Conservation (phyloP, 2,329 filamentous ascomycete genomes). For the Ciborinia camelliae region DNA sequence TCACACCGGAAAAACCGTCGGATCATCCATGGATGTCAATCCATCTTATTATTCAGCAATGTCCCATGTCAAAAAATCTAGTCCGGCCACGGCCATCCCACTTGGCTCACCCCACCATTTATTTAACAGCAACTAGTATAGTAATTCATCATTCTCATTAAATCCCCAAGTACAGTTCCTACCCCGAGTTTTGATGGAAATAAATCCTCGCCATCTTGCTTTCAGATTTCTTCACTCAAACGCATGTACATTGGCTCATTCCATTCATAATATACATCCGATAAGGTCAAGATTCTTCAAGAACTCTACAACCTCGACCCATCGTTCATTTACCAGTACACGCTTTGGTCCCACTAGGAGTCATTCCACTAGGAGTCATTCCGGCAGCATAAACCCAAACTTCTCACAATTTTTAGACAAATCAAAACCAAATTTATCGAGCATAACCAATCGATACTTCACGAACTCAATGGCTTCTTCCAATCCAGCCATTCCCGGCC, state of each 20-base stretch:
- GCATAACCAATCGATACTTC: not conserved
- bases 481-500: constrained; percentile 17
- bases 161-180: not conserved
- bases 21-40: no score
- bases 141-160: not conserved
- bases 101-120: not conserved
- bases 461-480: constrained; percentile 10
- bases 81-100: not conserved
- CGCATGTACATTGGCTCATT: not conserved
- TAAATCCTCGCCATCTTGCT: constrained; percentile 4
- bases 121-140: not conserved
- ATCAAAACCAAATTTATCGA: not conserved
- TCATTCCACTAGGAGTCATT: not conserved
- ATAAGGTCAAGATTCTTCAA: not conserved
- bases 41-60: not conserved
- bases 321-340: not conserved
- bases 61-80: not conserved
- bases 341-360: not conserved
- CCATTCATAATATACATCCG: not conserved
- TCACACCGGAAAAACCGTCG: constrained; percentile 2
- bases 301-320: not conserved
- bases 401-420: not conserved
- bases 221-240: not conserved
- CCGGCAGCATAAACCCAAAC: not conserved
- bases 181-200: constrained; percentile 16